Conservation (phyloP, 257 asterid genomes). For the Jasminum sambac region DNA sequence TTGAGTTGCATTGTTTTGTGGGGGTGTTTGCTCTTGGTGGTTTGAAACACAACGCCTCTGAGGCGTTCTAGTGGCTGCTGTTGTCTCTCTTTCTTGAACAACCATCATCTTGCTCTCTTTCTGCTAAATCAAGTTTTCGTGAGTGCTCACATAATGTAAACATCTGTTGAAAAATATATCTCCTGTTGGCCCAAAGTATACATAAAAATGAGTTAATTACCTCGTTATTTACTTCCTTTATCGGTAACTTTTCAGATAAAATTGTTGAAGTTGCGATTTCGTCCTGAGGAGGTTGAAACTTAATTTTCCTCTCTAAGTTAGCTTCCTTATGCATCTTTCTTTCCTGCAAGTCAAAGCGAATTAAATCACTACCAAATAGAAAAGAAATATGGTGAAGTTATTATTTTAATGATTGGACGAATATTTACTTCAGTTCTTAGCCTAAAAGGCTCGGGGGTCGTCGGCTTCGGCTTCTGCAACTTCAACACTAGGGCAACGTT, state of each 20-base stretch:
- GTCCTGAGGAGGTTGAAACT: constrained; percentile 14
- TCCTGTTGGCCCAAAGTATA: not conserved
- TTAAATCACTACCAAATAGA: not conserved
- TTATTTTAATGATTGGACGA: not conserved
- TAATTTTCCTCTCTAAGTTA: constrained; percentile 38
- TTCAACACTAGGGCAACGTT: constrained; percentile 28
- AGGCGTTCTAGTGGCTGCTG: constrained; percentile 22
- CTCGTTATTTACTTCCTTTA: constrained; percentile 27
- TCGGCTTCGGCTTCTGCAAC: constrained; percentile 43
- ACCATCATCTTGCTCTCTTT: constrained; percentile 21
- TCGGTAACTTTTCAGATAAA: constrained; percentile 17
- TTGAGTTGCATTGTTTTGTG: not conserved
- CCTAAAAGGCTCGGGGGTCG: constrained; percentile 55
- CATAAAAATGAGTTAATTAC: constrained; percentile 12
- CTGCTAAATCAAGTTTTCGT: constrained; percentile 22
- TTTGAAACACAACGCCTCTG: constrained; percentile 14
- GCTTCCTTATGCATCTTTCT: constrained; percentile 50
- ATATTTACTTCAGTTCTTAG: constrained; percentile 51
- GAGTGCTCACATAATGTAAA: not conserved
- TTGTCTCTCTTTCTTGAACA: constrained; percentile 18
- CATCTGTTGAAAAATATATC: not conserved
- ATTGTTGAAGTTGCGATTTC: constrained; percentile 23
- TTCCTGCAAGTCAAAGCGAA: constrained; percentile 41
- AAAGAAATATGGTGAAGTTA: not conserved
- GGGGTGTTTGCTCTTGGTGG: not conserved